Conservation (phyloP, 2,329 filamentous ascomycete genomes). For the Fusarium devonianum region DNA sequence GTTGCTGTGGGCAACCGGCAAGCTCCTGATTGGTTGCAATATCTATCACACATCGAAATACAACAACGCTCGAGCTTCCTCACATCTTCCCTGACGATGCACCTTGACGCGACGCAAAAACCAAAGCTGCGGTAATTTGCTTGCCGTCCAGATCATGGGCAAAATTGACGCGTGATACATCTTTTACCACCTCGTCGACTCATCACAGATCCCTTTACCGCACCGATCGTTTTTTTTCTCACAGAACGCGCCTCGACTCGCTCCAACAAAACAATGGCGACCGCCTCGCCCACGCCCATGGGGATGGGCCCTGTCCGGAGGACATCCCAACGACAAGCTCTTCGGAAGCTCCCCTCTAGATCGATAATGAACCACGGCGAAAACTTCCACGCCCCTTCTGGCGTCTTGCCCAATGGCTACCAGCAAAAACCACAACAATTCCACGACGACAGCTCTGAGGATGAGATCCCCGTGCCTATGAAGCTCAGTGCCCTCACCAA, state of each 20-base stretch:
- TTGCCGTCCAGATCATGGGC: conserved; percentile 48
- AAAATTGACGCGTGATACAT: conserved; percentile 52
- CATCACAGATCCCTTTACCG: conserved; percentile 29
- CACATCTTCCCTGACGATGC: conserved; percentile 31
- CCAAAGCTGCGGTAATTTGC: conserved; percentile 46
- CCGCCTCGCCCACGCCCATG: conserved; percentile 63
- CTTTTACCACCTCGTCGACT: conserved; percentile 38
- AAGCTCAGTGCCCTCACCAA: conserved; percentile 94
- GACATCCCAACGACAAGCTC: conserved; percentile 63
- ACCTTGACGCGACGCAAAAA: conserved; percentile 47
- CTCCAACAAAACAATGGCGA: conserved; percentile 53
- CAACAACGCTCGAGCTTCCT: conserved; percentile 23
- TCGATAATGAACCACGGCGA: conserved; percentile 55
- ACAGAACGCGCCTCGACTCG: conserved; percentile 33
- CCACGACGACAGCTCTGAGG: conserved; percentile 86
- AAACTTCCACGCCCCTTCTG: conserved; percentile 50
- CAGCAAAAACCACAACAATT: conserved; percentile 57
- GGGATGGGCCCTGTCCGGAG: conserved; percentile 59
- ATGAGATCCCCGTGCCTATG: conserved; percentile 90
- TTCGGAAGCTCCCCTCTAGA: conserved; percentile 59
- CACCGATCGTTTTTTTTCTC: conserved; percentile 16
- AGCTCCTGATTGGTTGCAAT: conserved; percentile 44
- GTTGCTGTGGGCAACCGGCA: conserved; percentile 46
- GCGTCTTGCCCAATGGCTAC: conserved; percentile 44
- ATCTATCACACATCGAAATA: conserved; percentile 41